Base-by-base conservation (phyloP, 768 basidiomycete genomes). In the Cubamyces sp. region DNA sequence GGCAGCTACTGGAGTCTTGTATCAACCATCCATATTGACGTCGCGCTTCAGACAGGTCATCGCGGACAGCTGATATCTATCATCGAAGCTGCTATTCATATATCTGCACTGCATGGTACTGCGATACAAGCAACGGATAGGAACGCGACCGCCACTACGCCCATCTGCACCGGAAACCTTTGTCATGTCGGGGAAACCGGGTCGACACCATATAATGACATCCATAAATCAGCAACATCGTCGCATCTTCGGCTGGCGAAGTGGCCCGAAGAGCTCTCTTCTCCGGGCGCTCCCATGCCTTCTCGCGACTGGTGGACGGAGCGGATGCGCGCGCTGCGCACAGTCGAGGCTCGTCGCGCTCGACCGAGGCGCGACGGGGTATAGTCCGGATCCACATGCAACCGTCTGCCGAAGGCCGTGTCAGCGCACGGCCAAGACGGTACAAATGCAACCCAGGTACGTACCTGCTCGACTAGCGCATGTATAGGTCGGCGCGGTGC, bases 181-280 rank as follows among this genome's bases (percentile, higher is more conserved):
- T 28, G 23, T 40, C 23, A 21, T 43, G 19, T 34, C 37, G 40
- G 53, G 55, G 40, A 40, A 41, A 42, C 49, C 26, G 52, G 56
- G 40, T 41, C 47, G 52, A 58, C 53, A 57, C 62, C 53, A 58
- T 64, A 64, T 45, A 40, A 59, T 54, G 62, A 59, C 57, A 48
- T 57, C 62, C 62, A 64, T 64, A 64, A 64, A 50, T 59, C 52
- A 64, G 53, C 28, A 55, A 59, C 54, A 40, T 64, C 62, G 28
- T 34, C 56, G 37, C 48, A 26, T 26, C 61, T 41, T 50, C 57
- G 62, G n/a, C 62, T 54, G 46, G 48, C 57, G 57, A 50, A 34
- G 57, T 52, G 62, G 62, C 62, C 62, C 53, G 62, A 41, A 58
- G 47, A 37, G 57, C 62, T 26, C 51, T 45, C 16, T n/a, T 54